Conservation (phyloP, 495 filamentous ascomycete genomes). For the Extremus antarcticus region DNA sequence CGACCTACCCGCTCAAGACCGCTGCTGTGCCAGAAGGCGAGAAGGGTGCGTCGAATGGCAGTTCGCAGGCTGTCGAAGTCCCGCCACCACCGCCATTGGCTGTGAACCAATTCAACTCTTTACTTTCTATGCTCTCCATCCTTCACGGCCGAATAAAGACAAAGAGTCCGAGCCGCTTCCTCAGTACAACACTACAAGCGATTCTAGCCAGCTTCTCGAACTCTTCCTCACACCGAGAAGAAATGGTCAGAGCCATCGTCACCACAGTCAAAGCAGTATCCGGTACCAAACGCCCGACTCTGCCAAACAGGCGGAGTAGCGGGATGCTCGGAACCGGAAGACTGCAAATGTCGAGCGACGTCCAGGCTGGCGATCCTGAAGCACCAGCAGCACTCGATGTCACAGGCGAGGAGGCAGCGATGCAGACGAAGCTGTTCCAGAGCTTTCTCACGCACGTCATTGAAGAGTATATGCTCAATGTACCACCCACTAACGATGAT, state of each 20-base stretch:
- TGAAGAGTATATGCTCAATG: conserved; percentile 61
- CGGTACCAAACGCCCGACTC: conserved; percentile 58
- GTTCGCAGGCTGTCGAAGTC: conserved; percentile 17
- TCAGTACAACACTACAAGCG: conserved; percentile 78
- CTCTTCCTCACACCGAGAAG: conserved; percentile 36
- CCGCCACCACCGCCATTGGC: conserved; percentile 22
- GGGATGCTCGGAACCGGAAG: conserved; percentile 25
- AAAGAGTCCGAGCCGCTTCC: conserved; percentile 82
- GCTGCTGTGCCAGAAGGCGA: conserved; percentile 5
- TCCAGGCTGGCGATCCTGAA: conserved; percentile 67
- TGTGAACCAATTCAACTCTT: conserved; percentile 53
- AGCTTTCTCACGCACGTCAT: conserved; percentile 77
- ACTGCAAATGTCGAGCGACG: neutral
- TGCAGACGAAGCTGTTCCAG: conserved; percentile 64
- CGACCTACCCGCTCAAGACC: conserved; percentile 23
- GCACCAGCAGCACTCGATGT: conserved; percentile 44
- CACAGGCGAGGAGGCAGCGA: conserved; percentile 40
- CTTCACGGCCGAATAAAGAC: conserved; percentile 81
- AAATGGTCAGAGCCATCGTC: conserved; percentile 62
- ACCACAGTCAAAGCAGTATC: conserved; percentile 66
- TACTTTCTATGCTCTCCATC: conserved; percentile 72
- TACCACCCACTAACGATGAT: conserved; percentile 42
- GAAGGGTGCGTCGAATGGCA: conserved; percentile 3
- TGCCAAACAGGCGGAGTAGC: conserved; percentile 55
- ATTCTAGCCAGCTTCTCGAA: conserved; percentile 56